These are phyloP conservation scores for Calycina herbarum DNA, from an alignment of 2,329 filamentous ascomycete genomes.

Conservation along the genomic window DNA sequence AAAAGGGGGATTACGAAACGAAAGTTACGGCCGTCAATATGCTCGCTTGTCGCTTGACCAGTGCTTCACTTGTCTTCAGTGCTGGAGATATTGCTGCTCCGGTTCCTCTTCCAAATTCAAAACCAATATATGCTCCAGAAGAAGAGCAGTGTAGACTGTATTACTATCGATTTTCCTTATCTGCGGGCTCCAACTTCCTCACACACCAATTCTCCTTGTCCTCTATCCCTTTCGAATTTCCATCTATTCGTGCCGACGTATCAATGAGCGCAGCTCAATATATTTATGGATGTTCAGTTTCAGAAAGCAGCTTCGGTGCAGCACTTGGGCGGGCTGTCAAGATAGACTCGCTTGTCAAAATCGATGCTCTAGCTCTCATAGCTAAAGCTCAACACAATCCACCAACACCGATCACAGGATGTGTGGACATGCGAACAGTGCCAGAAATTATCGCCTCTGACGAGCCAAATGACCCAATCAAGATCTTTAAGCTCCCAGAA, in stretches of 20 bases:
- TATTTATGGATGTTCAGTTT: constrained; percentile 67
- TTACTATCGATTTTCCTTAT: constrained; percentile 63
- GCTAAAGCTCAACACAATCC: constrained; percentile 47
- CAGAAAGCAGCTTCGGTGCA: constrained; percentile 55
- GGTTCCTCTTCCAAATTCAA: constrained; percentile 36
- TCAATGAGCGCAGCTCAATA: constrained; percentile 60
- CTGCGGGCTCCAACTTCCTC: constrained; percentile 42
- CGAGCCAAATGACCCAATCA: constrained; percentile 55
- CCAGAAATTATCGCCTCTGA: constrained; percentile 49
- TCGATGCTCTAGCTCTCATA: constrained; percentile 57
- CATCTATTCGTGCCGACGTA: constrained; percentile 53
- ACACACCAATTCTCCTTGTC: constrained; percentile 64
- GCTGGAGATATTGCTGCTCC: constrained; percentile 63
- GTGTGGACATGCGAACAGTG: constrained; percentile 59
- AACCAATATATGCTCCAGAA: constrained; percentile 41
- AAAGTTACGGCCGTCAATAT: constrained; percentile 55
- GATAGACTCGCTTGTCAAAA: constrained; percentile 64
- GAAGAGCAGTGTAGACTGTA: constrained; percentile 69
- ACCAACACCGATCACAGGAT: constrained; percentile 55
- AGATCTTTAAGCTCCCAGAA: constrained; percentile 59
- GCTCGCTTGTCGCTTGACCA: constrained; percentile 66
- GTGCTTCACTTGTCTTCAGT: constrained; percentile 63
- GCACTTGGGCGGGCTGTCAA: constrained; percentile 65
- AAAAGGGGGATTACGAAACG: constrained; percentile 21
- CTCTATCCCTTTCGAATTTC: constrained; percentile 68